Conservation (phyloP, 345 rosid species). For the Arabidopsis thaliana region DNA sequence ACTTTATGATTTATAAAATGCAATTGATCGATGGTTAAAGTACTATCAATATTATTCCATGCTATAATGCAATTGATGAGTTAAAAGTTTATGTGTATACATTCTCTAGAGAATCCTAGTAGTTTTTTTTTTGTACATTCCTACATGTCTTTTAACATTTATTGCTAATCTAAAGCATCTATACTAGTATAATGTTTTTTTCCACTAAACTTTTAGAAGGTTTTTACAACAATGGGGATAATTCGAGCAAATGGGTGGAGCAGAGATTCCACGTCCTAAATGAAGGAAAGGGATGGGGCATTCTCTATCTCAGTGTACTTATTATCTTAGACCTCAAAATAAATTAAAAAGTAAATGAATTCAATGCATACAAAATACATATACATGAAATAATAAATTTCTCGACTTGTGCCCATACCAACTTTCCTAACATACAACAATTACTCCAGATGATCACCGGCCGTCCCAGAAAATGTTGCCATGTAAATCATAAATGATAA, state of each 20-base stretch:
- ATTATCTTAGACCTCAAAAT: slow-evolving; percentile 51
- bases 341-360: slow-evolving; percentile 13
- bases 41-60: slow-evolving; percentile 43
- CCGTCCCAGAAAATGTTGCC: background rate
- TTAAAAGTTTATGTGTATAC: slow-evolving; percentile 34
- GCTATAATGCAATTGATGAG: slow-evolving; percentile 35
- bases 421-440: slow-evolving; percentile 19
- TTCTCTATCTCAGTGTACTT: slow-evolving; percentile 49
- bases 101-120: slow-evolving; percentile 34
- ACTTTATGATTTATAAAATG: background rate
- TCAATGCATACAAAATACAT: slow-evolving; percentile 27
- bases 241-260: slow-evolving; percentile 68
- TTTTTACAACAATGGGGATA: slow-evolving; percentile 44
- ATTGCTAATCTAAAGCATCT: slow-evolving; percentile 17
- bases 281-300: slow-evolving; percentile 75
- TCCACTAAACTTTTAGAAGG: slow-evolving; percentile 7
- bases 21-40: background rate
- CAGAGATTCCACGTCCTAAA: slow-evolving; percentile 74
- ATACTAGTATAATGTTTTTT: slow-evolving; percentile 21
- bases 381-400: slow-evolving; percentile 25
- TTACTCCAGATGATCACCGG: slow-evolving; percentile 30
- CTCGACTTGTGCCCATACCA: slow-evolving; percentile 29
- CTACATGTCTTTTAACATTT: background rate
- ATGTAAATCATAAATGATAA: background rate
- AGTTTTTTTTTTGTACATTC: background rate